Evolutionary conservation across 1,284 basidiomycete species (phyloP), one percentile per base, ranked within the genome.

Genomic region (Chiua sp.): DNA sequence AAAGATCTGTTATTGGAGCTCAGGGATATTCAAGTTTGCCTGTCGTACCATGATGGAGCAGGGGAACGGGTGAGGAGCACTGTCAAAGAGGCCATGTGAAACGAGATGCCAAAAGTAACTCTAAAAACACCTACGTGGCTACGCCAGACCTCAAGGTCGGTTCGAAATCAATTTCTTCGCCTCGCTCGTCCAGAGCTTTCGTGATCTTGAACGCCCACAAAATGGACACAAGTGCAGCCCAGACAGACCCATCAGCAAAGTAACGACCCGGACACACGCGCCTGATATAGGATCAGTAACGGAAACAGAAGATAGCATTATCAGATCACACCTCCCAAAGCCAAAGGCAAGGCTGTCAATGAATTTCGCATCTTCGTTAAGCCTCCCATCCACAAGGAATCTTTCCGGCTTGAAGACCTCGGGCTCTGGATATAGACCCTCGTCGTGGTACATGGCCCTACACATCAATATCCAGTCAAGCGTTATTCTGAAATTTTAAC

Each of bases 371-470:
- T 22, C 6, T 44, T 44, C n/a, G 20, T 44, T 12, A 11, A 44
- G 42, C 4, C 3, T 22, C n/a, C 42, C 42, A 44, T 44, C 42
- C 4, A 44, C 60, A 2, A 66, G 56, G 32, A 67, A 70, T 12
- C 69, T 33, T 47, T 63, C 65, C 0, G 64, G 68, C 0, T 57
- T n/a, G n/a, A 68, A 69, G 3, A 55, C 52, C 0, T 57, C 47
- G 2, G 68, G 62, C 18, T 64, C 23, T 0, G 61, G 53, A 47
- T 67, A 68, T 7, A 11, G 8, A 4, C 20, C 12, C n/a, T 44
- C 42, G n/a, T 44, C 11, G 22, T 11, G 42, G 12, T 11, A 12
- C 42, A 22, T 44, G 10, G 42, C 42, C 42, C 42, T 22, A n/a
- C n/a, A n/a, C n/a, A n/a, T 42, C 8, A 7, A 42, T n/a, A 6